Evolutionary conservation across 352 stramenopile genomes (phyloP), one percentile per base, ranked within the genome.

Genomic region (Phytophthora litchii): DNA sequence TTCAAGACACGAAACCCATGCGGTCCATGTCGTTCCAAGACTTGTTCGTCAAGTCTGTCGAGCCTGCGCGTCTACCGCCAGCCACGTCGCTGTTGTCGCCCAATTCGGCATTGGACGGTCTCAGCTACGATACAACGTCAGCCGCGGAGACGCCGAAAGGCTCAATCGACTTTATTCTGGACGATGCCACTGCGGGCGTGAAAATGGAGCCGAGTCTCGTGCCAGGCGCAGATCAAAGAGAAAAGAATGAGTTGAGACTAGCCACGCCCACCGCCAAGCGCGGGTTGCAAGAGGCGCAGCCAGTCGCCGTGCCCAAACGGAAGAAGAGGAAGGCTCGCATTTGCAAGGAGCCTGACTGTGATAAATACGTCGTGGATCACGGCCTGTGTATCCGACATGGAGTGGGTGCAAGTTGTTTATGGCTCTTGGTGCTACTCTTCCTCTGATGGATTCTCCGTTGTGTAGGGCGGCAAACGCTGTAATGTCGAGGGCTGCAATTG

Each of bases 291-390:
- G 44, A 70, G 21, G 29, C 25, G 4, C 27, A 42, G 10, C 35
- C 43, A 19, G 23, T 35, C 0, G 29, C 46, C 20, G 20, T 27
- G 37, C 60, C 46, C n/a, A 72, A 73, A 36, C 48, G 50, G 38
- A 78, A 82, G 51, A 78, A 73, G 38, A 54, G 57, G 21, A 78
- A 82, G 43, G 72, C 67, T 12, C 78, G 78, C 36, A 76, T 81
- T 8, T 88, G 78, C 52, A 83, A 75, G 48, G 62, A 72, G 7
- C 32, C 50, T 9, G 76, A 65, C 20, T 86, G 78, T 50, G 62
- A 79, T 12, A 85, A 88, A 53, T 80, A 85, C 54, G 76, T 85
- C 25, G 71, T 88, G 11, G 71, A 88, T 54, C 77, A 68, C n/a
- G 78, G 80, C 0, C 72, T 82, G 32, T 80, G 71, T 38, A 74